Evolutionary conservation across 2,329 filamentous ascomycete species (phyloP).

Genomic region (Venturiaceae sp.): DNA sequence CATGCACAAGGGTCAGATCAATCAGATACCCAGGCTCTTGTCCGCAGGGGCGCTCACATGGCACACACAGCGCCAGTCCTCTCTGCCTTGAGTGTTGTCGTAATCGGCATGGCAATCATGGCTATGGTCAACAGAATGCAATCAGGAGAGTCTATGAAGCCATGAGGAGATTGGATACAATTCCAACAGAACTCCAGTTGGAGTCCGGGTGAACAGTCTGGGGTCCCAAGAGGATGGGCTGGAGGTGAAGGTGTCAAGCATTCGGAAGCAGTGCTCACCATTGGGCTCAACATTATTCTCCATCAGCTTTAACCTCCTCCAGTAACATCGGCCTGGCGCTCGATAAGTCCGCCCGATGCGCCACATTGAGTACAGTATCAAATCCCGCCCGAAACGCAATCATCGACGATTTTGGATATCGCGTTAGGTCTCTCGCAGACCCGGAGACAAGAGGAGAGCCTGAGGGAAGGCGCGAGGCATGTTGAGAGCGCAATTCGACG

Average conservation of each 20-base stretch:
- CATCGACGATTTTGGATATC: background rate
- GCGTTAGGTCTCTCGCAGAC: background rate
- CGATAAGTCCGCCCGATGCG: too few species aligned
- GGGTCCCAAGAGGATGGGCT: too few species aligned
- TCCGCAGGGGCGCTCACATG: constrained; percentile 26
- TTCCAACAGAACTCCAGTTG: too few species aligned
- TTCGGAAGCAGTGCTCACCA: too few species aligned
- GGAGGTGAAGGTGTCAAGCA: too few species aligned
- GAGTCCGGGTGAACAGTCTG: too few species aligned
- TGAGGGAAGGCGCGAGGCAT: background rate
- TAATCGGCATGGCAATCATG: constrained; percentile 77
- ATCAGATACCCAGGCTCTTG: constrained; percentile 15
- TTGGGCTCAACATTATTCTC: too few species aligned
- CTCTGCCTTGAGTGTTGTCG: constrained; percentile 72
- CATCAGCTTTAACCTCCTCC: too few species aligned
- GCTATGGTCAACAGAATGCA: constrained; percentile 81
- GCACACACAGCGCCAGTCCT: constrained; percentile 61
- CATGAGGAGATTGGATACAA: background rate
- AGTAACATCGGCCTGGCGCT: too few species aligned
- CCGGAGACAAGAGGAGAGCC: background rate
- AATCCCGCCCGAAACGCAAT: background rate
- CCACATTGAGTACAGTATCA: background rate
- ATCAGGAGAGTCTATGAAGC: constrained; percentile 8
- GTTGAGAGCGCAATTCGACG: background rate
- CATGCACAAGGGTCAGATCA: constrained; percentile 1